These are phyloP conservation scores for Agaricus subrufescens DNA, from an alignment of 768 basidiomycete species.

Conservation along the genomic window DNA sequence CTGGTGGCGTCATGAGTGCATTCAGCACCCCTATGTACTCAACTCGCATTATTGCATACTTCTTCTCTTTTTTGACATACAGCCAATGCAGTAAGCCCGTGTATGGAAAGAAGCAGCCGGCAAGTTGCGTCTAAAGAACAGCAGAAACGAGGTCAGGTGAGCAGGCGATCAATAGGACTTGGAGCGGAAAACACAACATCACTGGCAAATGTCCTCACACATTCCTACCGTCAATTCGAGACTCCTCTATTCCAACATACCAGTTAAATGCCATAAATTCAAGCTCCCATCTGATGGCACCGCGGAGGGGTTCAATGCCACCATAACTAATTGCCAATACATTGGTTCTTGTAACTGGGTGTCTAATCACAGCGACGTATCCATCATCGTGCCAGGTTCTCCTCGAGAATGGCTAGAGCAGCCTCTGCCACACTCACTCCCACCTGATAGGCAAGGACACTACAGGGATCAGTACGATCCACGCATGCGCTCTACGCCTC, in stretches of 20 bases:
- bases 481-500: constrained; percentile 2
- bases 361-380: constrained; percentile 32
- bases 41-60: too few relatives aligned
- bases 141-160: too few relatives aligned
- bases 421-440: neutral
- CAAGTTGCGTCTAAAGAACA: too few relatives aligned
- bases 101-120: too few relatives aligned
- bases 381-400: constrained; percentile 47
- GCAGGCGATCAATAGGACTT: too few relatives aligned
- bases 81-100: too few relatives aligned
- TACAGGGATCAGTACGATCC: constrained; percentile 8
- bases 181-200: too few relatives aligned
- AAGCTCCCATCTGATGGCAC: neutral
- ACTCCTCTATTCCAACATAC: neutral
- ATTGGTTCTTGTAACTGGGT: constrained; percentile 58
- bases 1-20: too few relatives aligned
- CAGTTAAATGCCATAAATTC: constrained; percentile 1
- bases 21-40: too few relatives aligned
- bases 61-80: too few relatives aligned
- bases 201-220: neutral
- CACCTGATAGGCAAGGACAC: neutral
- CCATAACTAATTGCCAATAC: constrained; percentile 31
- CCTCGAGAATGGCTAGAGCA: constrained; percentile 5
- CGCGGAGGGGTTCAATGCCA: constrained; percentile 15
- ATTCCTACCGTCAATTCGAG: neutral